Evolutionary conservation across 2,329 filamentous ascomycete species (phyloP).

Genomic region (Sarocladiaceae sp.): DNA sequence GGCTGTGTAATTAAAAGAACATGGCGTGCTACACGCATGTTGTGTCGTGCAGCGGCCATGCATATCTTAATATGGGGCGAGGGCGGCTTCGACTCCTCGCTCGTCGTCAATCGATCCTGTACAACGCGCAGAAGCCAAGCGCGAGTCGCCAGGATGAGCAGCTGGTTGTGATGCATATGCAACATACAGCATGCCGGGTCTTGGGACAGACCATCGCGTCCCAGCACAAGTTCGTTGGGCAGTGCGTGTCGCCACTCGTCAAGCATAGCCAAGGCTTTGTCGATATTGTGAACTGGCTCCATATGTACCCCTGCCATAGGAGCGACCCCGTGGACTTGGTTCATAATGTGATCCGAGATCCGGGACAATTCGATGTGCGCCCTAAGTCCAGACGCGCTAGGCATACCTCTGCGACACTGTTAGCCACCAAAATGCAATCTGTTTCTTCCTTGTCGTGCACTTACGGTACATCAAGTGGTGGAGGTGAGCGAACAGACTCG

Average conservation of each 20-base stretch:
- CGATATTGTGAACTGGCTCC: constrained; percentile 27
- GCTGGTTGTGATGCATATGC: constrained; percentile 48
- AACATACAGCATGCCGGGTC: constrained; percentile 40
- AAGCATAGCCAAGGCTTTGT: constrained; percentile 37
- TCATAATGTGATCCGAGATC: constrained; percentile 44
- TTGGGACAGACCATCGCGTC: constrained; percentile 26
- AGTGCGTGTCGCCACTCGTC: constrained; percentile 35
- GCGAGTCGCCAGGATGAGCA: constrained; percentile 43
- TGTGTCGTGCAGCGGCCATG: constrained; percentile 39
- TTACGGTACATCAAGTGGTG: constrained; percentile 37
- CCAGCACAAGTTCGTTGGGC: constrained; percentile 32
- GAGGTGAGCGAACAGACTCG: constrained; percentile 39
- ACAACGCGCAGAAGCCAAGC: constrained; percentile 44
- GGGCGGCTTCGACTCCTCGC: constrained; percentile 2
- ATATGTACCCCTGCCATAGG: constrained; percentile 19
- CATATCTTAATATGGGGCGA: constrained; percentile 31
- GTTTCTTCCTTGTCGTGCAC: constrained; percentile 15
- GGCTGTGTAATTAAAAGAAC: constrained; percentile 30
- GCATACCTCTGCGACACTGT: constrained; percentile 30
- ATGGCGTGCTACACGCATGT: constrained; percentile 39
- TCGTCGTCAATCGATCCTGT: constrained; percentile 37
- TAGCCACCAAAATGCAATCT: not conserved
- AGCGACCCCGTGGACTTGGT: constrained; percentile 40
- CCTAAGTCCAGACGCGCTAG: constrained; percentile 37
- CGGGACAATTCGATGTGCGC: constrained; percentile 43